phyloP scores from a whole-genome alignment of 805 yeast genomes.

The Yarrowia deformans region DNA sequence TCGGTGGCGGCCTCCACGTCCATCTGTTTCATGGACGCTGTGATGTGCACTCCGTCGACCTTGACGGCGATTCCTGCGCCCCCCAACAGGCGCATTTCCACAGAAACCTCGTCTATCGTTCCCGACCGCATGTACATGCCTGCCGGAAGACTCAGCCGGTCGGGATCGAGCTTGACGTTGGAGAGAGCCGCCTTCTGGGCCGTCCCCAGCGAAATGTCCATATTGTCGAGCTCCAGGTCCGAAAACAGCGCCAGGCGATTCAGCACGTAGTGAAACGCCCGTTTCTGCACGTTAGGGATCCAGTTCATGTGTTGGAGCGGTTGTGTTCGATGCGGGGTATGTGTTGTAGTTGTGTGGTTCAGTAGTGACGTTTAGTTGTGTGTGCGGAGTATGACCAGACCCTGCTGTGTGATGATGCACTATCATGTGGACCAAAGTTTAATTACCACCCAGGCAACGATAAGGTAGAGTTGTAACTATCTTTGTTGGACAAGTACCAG shows the following conservation, averaged over 20 bases:
- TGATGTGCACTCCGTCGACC: constrained; percentile 61
- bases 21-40: constrained; percentile 50
- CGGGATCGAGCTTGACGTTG: constrained; percentile 75
- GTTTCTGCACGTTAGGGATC: constrained; percentile 85
- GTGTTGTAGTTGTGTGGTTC: not conserved
- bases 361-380: too few species aligned
- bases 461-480: constrained; percentile 25
- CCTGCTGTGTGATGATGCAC: not conserved
- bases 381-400: not conserved
- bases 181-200: constrained; percentile 53
- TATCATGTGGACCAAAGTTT: constrained; percentile 34
- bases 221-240: constrained; percentile 77
- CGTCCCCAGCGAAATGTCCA: constrained; percentile 79
- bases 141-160: constrained; percentile 65
- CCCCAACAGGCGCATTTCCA: constrained; percentile 70
- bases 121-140: constrained; percentile 67
- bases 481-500: constrained; percentile 8
- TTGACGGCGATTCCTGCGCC: constrained; percentile 70
- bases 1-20: constrained; percentile 48
- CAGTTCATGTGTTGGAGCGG: constrained; percentile 52
- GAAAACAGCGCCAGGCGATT: constrained; percentile 84
- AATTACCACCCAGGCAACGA: constrained; percentile 27
- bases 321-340: not conserved
- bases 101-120: constrained; percentile 59
- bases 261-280: constrained; percentile 78